A percentile compares a stretch with the other conserved stretches of the same genome.
phyloP scores from a whole-genome alignment of 805 yeast species.

The Nakazawaea sp. region DNA sequence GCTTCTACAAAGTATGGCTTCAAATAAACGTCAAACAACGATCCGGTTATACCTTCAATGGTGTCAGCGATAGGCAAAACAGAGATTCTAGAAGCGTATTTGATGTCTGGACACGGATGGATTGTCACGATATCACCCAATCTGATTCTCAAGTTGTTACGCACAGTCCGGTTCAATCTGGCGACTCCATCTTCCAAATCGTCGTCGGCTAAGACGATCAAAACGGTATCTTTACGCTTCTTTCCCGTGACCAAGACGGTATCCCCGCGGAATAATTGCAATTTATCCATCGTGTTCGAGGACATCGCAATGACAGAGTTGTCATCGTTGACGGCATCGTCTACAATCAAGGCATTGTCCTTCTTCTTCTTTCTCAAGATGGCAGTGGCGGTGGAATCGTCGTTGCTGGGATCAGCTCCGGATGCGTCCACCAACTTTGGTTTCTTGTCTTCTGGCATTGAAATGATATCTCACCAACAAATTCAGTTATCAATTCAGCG shows the following conservation, averaged over 20 bases:
- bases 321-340: slow-evolving; percentile 96
- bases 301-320: slow-evolving; percentile 95
- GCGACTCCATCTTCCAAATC: slow-evolving; percentile 95
- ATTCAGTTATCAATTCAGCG: too few species aligned
- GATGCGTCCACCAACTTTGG: slow-evolving; percentile 28
- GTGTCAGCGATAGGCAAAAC: slow-evolving; percentile 97
- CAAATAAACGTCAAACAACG: slow-evolving; percentile 89
- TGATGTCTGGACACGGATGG: slow-evolving; percentile 97
- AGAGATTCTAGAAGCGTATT: slow-evolving; percentile 90
- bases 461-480: too few species aligned
- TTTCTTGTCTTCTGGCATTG: slow-evolving; percentile 20
- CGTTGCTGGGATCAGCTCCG: slow-evolving; percentile 25
- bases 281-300: slow-evolving; percentile 88
- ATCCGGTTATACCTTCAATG: slow-evolving; percentile 96
- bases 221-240: slow-evolving; percentile 95
- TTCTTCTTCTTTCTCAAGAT: slow-evolving; percentile 96
- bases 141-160: slow-evolving; percentile 91
- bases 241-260: slow-evolving; percentile 96
- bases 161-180: slow-evolving; percentile 89
- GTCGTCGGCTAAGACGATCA: slow-evolving; percentile 93
- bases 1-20: slow-evolving; percentile 99
- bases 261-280: slow-evolving; percentile 96
- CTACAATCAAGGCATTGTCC: slow-evolving; percentile 90
- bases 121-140: slow-evolving; percentile 88
- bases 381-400: slow-evolving; percentile 81